phyloP scores from a whole-genome alignment of 495 filamentous ascomycete genomes.

The Ascobolus immersus region DNA sequence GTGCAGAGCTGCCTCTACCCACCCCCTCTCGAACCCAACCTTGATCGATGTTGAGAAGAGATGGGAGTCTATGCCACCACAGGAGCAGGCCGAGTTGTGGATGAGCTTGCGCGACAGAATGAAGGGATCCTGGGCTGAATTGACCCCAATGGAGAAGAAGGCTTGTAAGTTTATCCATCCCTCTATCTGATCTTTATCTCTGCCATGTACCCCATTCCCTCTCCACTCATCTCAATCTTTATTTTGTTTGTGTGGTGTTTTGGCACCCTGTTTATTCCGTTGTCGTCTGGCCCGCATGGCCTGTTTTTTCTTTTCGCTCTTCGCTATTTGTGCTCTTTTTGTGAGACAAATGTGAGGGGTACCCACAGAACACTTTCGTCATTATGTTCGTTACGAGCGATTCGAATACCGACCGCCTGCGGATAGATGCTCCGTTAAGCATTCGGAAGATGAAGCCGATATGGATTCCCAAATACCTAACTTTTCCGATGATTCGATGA shows the following conservation, averaged over 20 bases:
- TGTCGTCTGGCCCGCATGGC: too few relatives aligned
- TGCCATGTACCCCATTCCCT: neutral
- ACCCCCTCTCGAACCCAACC: conserved; percentile 92
- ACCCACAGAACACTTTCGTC: too few relatives aligned
- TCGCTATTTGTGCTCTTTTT: too few relatives aligned
- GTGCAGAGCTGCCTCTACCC: conserved; percentile 40
- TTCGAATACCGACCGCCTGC: too few relatives aligned
- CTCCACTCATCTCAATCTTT: neutral
- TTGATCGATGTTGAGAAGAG: conserved; percentile 96
- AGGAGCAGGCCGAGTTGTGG: conserved; percentile 98
- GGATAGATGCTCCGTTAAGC: too few relatives aligned
- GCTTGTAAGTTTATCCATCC: conserved; percentile 45
- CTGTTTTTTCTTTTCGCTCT: too few relatives aligned
- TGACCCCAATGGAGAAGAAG: conserved; percentile 94
- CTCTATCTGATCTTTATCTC: neutral
- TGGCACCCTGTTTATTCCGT: neutral
- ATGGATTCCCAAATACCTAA: too few relatives aligned
- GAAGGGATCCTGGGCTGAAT: conserved; percentile 86
- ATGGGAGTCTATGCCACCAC: conserved; percentile 88
- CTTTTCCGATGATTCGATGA: too few relatives aligned
- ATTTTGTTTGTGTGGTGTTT: too few relatives aligned
- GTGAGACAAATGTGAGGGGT: too few relatives aligned
- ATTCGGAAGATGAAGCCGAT: too few relatives aligned
- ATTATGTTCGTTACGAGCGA: too few relatives aligned
- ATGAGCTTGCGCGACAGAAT: conserved; percentile 92